These are phyloP conservation scores for Helianthus tuberosus DNA, from an alignment of 129 eudicot genomes.

Conservation along the genomic window DNA sequence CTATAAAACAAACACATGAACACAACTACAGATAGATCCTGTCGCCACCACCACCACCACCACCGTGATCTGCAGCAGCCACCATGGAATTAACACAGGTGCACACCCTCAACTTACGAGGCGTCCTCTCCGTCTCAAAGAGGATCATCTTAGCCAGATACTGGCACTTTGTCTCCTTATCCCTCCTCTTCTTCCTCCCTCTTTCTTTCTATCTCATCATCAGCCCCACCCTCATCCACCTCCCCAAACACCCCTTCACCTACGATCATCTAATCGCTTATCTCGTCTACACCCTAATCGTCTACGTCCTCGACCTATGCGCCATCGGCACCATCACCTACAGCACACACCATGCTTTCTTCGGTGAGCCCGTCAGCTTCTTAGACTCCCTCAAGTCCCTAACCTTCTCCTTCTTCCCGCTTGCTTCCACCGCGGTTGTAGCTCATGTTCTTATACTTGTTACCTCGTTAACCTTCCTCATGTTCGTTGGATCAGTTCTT, in stretches of 20 bases:
- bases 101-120: background rate
- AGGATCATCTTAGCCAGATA: background rate
- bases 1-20: background rate
- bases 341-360: slow-evolving; percentile 7
- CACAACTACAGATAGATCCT: background rate
- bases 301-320: background rate
- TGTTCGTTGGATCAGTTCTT: background rate
- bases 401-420: background rate
- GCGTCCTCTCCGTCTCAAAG: background rate
- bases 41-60: background rate
- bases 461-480: background rate
- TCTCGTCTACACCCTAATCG: background rate
- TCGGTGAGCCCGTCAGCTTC: background rate
- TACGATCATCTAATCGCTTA: background rate
- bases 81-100: slow-evolving; percentile 1
- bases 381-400: background rate
- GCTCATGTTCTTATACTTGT: background rate
- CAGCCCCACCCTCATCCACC: background rate
- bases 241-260: background rate
- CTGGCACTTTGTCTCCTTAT: background rate
- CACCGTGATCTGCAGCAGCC: slow-evolving; percentile 1
- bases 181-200: slow-evolving; percentile 5
- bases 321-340: slow-evolving; percentile 1
- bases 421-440: background rate
- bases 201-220: background rate